Conservation (phyloP, 2,329 filamentous ascomycete species). For the Emergomyces orientalis region DNA sequence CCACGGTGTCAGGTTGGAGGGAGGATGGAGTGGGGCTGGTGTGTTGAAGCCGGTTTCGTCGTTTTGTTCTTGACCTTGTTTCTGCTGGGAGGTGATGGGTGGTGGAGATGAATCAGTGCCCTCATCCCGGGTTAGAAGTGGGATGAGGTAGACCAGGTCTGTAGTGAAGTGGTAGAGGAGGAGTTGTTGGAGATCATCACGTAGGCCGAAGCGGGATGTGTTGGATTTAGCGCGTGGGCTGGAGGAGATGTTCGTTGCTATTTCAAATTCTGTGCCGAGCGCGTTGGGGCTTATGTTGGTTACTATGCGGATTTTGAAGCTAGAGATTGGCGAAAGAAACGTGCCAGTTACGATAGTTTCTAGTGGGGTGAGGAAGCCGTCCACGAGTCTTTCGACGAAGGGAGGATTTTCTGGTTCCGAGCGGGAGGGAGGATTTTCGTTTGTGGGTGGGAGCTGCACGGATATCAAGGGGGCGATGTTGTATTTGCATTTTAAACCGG, state of each 20-base stretch:
- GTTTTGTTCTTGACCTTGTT: neutral
- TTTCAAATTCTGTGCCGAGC: slow-evolving; percentile 33
- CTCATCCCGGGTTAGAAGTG: slow-evolving; percentile 12
- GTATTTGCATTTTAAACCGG: slow-evolving; percentile 26
- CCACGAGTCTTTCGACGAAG: slow-evolving; percentile 34
- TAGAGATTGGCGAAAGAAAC: slow-evolving; percentile 28
- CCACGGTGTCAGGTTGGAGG: slow-evolving; percentile 10
- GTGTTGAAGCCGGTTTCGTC: neutral
- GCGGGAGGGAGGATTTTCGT: slow-evolving; percentile 11
- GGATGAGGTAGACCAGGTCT: slow-evolving; percentile 29
- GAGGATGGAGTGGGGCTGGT: neutral
- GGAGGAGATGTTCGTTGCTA: slow-evolving; percentile 27
- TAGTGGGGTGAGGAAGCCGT: slow-evolving; percentile 34
- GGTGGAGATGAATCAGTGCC: neutral
- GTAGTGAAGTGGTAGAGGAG: slow-evolving; percentile 31
- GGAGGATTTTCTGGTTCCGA: slow-evolving; percentile 8
- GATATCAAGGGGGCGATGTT: slow-evolving; percentile 22
- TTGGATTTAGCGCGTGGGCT: slow-evolving; percentile 25
- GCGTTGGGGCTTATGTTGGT: slow-evolving; percentile 27
- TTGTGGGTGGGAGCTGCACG: slow-evolving; percentile 16
- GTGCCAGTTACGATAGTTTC: slow-evolving; percentile 35
- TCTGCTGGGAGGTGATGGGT: neutral
- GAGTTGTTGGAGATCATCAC: slow-evolving; percentile 27
- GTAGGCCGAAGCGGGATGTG: slow-evolving; percentile 25
- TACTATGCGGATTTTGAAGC: slow-evolving; percentile 31